phyloP scores from a whole-genome alignment of 345 rosid genomes.

The Isatis tinctoria region DNA sequence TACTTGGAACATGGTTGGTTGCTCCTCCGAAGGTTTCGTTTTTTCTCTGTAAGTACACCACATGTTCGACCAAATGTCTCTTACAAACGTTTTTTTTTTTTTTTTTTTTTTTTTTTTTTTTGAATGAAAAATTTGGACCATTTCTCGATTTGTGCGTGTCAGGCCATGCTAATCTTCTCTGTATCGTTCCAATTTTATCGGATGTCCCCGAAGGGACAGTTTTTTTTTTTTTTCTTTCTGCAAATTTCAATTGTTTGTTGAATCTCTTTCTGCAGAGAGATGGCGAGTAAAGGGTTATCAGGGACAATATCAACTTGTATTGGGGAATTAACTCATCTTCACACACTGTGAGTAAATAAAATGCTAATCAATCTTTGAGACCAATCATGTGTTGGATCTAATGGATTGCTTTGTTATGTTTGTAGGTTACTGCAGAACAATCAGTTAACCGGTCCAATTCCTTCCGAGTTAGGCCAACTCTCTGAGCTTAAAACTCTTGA shows the following conservation, averaged over 20 bases:
- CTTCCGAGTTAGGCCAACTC: constrained; percentile 66
- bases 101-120: neutral
- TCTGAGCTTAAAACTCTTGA: constrained; percentile 77
- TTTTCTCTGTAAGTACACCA: constrained; percentile 59
- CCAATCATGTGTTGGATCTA: neutral
- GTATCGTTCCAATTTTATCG: too few species aligned
- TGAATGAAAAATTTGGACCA: too few species aligned
- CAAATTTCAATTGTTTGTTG: neutral
- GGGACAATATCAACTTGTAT: constrained; percentile 69
- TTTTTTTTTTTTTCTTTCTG: neutral
- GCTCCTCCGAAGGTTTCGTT: constrained; percentile 76
- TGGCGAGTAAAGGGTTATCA: constrained; percentile 73
- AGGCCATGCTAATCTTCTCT: too few species aligned
- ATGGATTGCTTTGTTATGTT: neutral
- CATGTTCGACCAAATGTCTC: neutral
- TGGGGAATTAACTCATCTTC: constrained; percentile 73
- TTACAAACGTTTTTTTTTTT: neutral
- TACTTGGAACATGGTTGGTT: constrained; percentile 96
- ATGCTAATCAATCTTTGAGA: neutral
- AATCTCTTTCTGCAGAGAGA: constrained; percentile 45
- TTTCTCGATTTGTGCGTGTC: too few species aligned
- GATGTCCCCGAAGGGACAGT: too few species aligned
- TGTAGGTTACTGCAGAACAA: constrained; percentile 71
- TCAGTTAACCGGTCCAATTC: constrained; percentile 59
- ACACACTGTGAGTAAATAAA: constrained; percentile 51